Conservation (phyloP, 306 rosid genomes). For the Boehmeria nivea region DNA sequence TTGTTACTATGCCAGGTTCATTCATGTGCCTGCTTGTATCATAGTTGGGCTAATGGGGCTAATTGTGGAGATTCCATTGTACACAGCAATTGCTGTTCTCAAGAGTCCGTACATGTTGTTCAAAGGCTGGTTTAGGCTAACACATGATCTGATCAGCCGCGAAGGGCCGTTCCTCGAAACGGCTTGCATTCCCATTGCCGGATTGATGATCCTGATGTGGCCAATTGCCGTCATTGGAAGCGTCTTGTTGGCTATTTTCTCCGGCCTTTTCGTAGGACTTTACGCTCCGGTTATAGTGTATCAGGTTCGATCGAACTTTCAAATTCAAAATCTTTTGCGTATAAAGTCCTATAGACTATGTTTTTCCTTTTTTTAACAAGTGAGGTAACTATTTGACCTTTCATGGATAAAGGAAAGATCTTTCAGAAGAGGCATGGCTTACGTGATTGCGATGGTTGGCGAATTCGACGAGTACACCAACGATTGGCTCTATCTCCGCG, state of each 20-base stretch:
- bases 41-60: slow-evolving; percentile 56
- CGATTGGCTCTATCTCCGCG: slow-evolving; percentile 84
- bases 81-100: slow-evolving; percentile 56
- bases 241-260: slow-evolving; percentile 50
- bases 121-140: slow-evolving; percentile 70
- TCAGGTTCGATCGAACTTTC: slow-evolving; percentile 42
- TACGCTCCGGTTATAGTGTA: slow-evolving; percentile 65
- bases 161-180: slow-evolving; percentile 93
- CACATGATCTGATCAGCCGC: slow-evolving; percentile 66
- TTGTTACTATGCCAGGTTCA: slow-evolving; percentile 40
- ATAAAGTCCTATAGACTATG: background rate
- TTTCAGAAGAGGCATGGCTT: slow-evolving; percentile 64
- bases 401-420: slow-evolving; percentile 63
- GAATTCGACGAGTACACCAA: slow-evolving; percentile 86
- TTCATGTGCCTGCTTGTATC: slow-evolving; percentile 71
- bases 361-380: background rate
- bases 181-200: slow-evolving; percentile 85
- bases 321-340: no score
- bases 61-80: slow-evolving; percentile 56
- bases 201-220: slow-evolving; percentile 79
- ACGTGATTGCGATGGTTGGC: slow-evolving; percentile 78
- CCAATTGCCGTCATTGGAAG: slow-evolving; percentile 73
- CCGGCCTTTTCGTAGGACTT: slow-evolving; percentile 66
- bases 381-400: slow-evolving; percentile 19
- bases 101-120: slow-evolving; percentile 75